Evolutionary conservation across 345 rosid genomes (phyloP), one percentile per base, ranked within the genome.

Genomic region (Salix udensis): DNA sequence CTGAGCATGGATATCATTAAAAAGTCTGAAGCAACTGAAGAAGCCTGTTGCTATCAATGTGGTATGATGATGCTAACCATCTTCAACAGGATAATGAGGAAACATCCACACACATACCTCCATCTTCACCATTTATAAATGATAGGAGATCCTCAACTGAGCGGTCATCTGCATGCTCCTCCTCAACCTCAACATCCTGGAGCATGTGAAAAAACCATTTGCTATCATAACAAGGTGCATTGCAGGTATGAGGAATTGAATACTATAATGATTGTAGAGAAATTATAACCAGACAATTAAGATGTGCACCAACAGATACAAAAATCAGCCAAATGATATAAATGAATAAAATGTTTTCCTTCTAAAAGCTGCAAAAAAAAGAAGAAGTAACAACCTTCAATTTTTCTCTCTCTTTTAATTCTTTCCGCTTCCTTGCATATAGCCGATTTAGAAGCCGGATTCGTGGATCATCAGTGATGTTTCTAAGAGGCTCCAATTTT

Each of bases 81-180:
- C 67, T 55, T 72, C 66, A 19, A 3, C 21, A 23, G 65, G 46
- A 48, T 26, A 42, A 60, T 58, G 67, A 55, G 48, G 44, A 70
- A 67, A 74, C 84, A 30, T 40, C 65, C 74, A 28, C 37, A 68
- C 40, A 10, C 62, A 72, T 86, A 89, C 97, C 96, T 87, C 83
- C 85, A 83, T 84, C 84, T 82, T 74, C 89, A 66, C 97, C 89
- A 69, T 94, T 92, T 75, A 94, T 94, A 84, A 88, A 94, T 19
- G 96, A 85, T 72, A 92, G 80, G 74, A 94, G 92, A 75, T 94
- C 97, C 78, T 94, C 98, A 74, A 91, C 96, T 34, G 98, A 94
- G 65, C 96, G 96, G 53, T 92, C 91, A 76, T 91, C 98, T 24
- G 81, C 91, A 70, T 7, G 87, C 72, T 91, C 97, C 82, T 94